These are phyloP conservation scores for Raffaelea ambrosiae DNA, from an alignment of 2,329 filamentous ascomycete genomes.

Conservation along the genomic window DNA sequence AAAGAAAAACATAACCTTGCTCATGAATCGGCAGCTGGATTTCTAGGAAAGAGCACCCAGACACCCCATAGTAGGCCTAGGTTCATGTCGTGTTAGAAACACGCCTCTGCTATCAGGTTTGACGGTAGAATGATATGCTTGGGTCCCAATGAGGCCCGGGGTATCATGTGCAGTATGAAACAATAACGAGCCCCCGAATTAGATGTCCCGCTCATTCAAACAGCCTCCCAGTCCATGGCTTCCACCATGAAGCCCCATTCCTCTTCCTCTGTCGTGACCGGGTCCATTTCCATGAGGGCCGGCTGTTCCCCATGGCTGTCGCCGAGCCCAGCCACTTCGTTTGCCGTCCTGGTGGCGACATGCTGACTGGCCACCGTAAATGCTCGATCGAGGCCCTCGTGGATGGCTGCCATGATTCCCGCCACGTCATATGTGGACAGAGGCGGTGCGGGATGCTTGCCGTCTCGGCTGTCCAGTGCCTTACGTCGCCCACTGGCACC, in stretches of 20 bases:
- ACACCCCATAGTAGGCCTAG: too few relatives aligned
- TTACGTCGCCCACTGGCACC: too few relatives aligned
- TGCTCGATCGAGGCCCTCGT: conserved; percentile 50
- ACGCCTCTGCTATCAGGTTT: too few relatives aligned
- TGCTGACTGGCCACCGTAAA: conserved; percentile 38
- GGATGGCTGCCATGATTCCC: conserved; percentile 47
- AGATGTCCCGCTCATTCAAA: not conserved
- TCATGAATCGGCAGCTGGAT: too few relatives aligned
- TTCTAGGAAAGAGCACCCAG: too few relatives aligned
- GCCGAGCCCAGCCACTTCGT: not conserved
- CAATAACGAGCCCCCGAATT: too few relatives aligned
- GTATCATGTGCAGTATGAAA: too few relatives aligned
- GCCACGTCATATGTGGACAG: conserved; percentile 55
- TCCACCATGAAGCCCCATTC: conserved; percentile 51
- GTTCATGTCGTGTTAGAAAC: too few relatives aligned
- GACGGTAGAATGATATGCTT: too few relatives aligned
- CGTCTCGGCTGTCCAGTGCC: not conserved
- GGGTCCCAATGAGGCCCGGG: too few relatives aligned
- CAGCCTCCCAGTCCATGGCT: conserved; percentile 27
- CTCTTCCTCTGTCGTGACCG: conserved; percentile 23
- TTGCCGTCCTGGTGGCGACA: not conserved
- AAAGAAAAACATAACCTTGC: too few relatives aligned
- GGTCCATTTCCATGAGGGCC: conserved; percentile 13
- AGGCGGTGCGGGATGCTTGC: conserved; percentile 20
- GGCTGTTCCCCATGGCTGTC: not conserved